Base-by-base conservation (phyloP, 75 land plant species). In the Cunninghamia lanceolata region DNA sequence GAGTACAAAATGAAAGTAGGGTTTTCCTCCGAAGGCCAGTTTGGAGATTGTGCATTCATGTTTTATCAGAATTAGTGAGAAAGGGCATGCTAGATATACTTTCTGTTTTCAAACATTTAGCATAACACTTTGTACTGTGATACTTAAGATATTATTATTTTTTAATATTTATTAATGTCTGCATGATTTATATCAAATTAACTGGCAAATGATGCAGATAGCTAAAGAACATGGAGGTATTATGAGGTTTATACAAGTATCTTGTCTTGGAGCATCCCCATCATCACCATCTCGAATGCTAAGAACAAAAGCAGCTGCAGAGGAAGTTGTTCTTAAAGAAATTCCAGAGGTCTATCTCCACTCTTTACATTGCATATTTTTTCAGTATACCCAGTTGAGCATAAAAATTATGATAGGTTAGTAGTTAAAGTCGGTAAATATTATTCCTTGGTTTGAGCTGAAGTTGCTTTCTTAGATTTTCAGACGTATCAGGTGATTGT, bases 141-240 rank as follows among this genome's bases (percentile, higher is more conserved):
- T 42, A 78, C 38, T 17, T 19, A 42, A 42, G 30, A 8, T 78
- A 19, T 81, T 81, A 19, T 81, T 45, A 16, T 84, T 56, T 36
- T 56, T 56, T 52, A 45, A 25, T n/a, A 25, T 50, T 43, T 11
- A 19, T 53, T 84, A 17, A 25, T 34, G 34, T 34, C 85, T 38
- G 16, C n/a, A 52, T 77, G 83, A 40, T 70, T 14, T 74, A 21
- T 85, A 50, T 70, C 14, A 38, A 66, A 43, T 32, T 36, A 21
- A 78, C 43, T 80, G 38, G 73, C 30, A 84, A 84, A 45, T 88
- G 83, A 17, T 84, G 85, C 91, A 98, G 99, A 90, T 98, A 88
- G 91, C 99, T 19, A 93, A 91, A 85, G 98, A 96, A 87, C 99
- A 98, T 91, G 99, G 99, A 82, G 99, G 99, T 85, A 96, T 98